Percentiles rank a stretch among this genome's conserved stretches.
These are phyloP conservation scores for Brassica incana DNA, from an alignment of 345 rosid species.

Conservation along the genomic window DNA sequence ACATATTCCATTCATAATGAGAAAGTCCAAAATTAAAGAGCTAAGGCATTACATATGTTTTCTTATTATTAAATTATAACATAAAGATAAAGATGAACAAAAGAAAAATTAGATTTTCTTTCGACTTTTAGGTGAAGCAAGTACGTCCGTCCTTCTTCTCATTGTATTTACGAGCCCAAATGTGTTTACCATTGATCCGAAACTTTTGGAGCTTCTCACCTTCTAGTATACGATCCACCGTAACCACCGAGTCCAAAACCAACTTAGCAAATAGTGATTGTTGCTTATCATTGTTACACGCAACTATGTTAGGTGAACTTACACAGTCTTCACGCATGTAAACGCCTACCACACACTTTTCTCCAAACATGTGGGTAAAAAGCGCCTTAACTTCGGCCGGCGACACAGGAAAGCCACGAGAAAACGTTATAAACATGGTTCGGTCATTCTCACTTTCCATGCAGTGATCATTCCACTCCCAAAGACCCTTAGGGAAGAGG, in stretches of 20 bases:
- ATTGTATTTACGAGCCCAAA: constrained; percentile 44
- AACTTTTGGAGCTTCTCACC: constrained; percentile 21
- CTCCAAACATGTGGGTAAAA: constrained; percentile 34
- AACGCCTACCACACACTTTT: constrained; percentile 24
- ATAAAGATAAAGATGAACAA: constrained; percentile 14
- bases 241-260: constrained; percentile 26
- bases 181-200: constrained; percentile 35
- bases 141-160: neutral
- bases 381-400: constrained; percentile 37
- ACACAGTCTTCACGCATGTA: constrained; percentile 11
- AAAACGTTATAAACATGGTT: constrained; percentile 54
- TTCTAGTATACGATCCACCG: constrained; percentile 23
- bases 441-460: constrained; percentile 36
- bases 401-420: constrained; percentile 51
- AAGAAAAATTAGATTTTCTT: neutral
- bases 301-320: neutral
- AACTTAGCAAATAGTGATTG: constrained; percentile 29
- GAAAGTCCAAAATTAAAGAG: neutral
- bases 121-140: neutral
- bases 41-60: constrained; percentile 13
- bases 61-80: neutral
- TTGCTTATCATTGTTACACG: neutral
- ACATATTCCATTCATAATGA: constrained; percentile 4
- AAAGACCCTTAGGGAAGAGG: constrained; percentile 15
- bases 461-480: constrained; percentile 45